Conservation (phyloP, 2,329 filamentous ascomycete species). For the Alternaria solani region DNA sequence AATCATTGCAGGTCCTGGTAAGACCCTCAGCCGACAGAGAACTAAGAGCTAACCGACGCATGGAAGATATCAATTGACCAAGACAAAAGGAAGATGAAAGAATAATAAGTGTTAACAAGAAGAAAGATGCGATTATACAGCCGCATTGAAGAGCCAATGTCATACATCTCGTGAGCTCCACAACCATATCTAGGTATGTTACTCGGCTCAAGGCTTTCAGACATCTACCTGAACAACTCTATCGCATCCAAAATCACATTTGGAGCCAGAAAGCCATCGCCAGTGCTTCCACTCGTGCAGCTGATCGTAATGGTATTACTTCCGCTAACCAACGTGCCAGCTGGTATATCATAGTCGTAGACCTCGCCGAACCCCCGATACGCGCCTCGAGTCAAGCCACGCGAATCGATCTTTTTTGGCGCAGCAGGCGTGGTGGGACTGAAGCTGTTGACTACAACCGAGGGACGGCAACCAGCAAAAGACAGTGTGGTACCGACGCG, state of each 20-base stretch:
- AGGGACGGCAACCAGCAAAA: slow-evolving; percentile 67
- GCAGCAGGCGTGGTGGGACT: slow-evolving; percentile 59
- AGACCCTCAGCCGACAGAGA: background rate
- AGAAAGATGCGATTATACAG: background rate
- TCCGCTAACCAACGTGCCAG: slow-evolving; percentile 66
- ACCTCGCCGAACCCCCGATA: slow-evolving; percentile 71
- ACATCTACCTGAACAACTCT: slow-evolving; percentile 39
- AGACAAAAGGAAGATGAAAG: too few species aligned
- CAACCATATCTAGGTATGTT: too few species aligned
- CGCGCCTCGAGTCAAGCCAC: slow-evolving; percentile 71
- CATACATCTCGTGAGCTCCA: background rate
- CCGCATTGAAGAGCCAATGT: background rate
- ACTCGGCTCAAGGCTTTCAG: background rate
- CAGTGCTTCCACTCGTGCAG: slow-evolving; percentile 66
- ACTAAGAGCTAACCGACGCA: background rate
- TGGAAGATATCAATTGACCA: too few species aligned
- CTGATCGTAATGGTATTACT: slow-evolving; percentile 69
- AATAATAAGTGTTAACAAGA: background rate
- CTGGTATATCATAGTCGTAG: slow-evolving; percentile 68
- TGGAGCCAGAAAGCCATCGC: slow-evolving; percentile 64
- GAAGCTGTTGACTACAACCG: slow-evolving; percentile 65
- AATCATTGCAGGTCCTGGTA: background rate
- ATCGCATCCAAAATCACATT: slow-evolving; percentile 57
- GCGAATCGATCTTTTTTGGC: slow-evolving; percentile 69
- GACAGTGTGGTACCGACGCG: slow-evolving; percentile 71